phyloP scores from a whole-genome alignment of 306 rosid genomes.

The Malus domestica region DNA sequence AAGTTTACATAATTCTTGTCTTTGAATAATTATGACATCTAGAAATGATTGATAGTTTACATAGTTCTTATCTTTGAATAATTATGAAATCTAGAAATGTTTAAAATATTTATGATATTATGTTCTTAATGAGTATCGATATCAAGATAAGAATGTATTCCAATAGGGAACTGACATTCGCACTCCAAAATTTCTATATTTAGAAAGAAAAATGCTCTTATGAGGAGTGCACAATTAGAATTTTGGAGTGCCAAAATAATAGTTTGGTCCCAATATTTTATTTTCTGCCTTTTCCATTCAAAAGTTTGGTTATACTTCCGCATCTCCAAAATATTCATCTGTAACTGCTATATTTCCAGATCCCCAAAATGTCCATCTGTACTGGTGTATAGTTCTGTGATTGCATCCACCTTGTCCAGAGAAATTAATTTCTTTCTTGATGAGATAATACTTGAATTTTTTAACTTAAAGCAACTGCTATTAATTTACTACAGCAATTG shows the following conservation, averaged over 20 bases:
- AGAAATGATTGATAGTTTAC: neutral
- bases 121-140: neutral
- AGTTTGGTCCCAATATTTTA: neutral
- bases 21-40: neutral
- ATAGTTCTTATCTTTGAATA: neutral
- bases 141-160: neutral
- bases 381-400: neutral
- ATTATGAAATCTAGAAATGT: neutral
- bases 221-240: too few species aligned
- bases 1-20: neutral
- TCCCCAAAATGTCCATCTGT: neutral
- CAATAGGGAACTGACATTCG: too few species aligned
- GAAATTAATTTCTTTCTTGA: neutral
- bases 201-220: too few species aligned
- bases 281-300: neutral
- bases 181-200: too few species aligned
- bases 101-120: neutral
- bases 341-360: neutral
- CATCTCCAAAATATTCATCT: neutral
- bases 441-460: neutral
- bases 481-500: slow-evolving; percentile 39
- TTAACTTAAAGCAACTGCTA: neutral
- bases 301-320: neutral
- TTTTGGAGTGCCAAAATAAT: too few species aligned
- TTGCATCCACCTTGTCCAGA: neutral